phyloP scores from a whole-genome alignment of 208 protist genomes.

The Tritrichomonas musculus region DNA sequence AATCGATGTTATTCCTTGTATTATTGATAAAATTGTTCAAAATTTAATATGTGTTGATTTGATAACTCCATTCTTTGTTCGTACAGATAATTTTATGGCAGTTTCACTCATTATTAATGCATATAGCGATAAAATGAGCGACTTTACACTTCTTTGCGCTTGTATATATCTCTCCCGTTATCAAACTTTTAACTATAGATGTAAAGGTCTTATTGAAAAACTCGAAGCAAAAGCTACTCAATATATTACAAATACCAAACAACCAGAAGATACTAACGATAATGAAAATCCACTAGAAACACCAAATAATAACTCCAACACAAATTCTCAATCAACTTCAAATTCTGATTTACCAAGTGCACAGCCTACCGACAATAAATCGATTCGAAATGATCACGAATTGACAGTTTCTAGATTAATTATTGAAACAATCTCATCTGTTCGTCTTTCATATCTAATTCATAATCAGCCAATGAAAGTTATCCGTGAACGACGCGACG shows the following conservation, averaged over 20 bases:
- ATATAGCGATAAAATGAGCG: background rate
- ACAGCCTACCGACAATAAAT: too few relatives aligned
- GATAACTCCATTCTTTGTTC: background rate
- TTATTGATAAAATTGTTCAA: background rate
- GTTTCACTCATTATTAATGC: background rate
- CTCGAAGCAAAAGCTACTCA: background rate
- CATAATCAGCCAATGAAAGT: too few relatives aligned
- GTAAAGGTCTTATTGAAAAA: background rate
- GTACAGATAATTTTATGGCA: background rate
- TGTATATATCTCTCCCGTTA: background rate
- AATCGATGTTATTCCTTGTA: background rate
- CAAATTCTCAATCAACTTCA: background rate
- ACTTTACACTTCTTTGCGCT: background rate
- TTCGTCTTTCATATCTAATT: too few relatives aligned
- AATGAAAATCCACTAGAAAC: too few relatives aligned
- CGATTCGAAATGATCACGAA: too few relatives aligned
- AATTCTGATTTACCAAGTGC: background rate
- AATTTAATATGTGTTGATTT: background rate
- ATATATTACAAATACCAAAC: too few relatives aligned
- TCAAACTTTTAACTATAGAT: background rate
- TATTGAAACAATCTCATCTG: too few relatives aligned
- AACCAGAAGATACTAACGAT: too few relatives aligned
- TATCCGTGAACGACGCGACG: too few relatives aligned
- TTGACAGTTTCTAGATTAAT: too few relatives aligned
- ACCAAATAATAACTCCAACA: too few relatives aligned